These are phyloP conservation scores for Nadsonia commutata DNA, from an alignment of 1,139 yeast species.

Conservation along the genomic window DNA sequence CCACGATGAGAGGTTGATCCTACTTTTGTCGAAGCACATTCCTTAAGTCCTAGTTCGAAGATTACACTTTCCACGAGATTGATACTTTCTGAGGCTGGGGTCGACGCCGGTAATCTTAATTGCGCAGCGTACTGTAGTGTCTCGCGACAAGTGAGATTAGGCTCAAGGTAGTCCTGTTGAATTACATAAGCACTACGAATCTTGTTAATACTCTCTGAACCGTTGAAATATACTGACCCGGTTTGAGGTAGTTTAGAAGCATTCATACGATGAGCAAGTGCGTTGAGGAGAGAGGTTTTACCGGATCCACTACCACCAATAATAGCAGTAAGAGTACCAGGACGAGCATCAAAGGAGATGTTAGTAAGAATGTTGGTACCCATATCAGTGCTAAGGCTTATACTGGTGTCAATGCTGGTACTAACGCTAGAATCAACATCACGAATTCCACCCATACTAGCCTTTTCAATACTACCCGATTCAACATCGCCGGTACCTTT, in stretches of 20 bases:
- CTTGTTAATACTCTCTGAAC: slow-evolving; percentile 19
- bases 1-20: slow-evolving; percentile 37
- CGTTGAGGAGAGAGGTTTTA: slow-evolving; percentile 66
- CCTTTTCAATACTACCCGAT: no score
- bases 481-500: no score
- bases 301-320: slow-evolving; percentile 85
- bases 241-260: slow-evolving; percentile 16
- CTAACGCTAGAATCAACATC: not conserved
- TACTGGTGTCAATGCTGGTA: not conserved
- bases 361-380: slow-evolving; percentile 19
- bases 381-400: not conserved
- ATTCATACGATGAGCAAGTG: slow-evolving; percentile 49
- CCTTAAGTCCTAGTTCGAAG: slow-evolving; percentile 45
- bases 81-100: slow-evolving; percentile 29
- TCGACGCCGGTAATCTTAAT: slow-evolving; percentile 35
- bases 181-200: slow-evolving; percentile 54
- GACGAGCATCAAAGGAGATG: slow-evolving; percentile 40
- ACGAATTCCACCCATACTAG: no score
- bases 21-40: slow-evolving; percentile 43
- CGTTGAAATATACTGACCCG: slow-evolving; percentile 27
- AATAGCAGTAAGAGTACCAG: slow-evolving; percentile 47
- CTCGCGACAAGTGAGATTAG: slow-evolving; percentile 58
- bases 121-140: slow-evolving; percentile 60
- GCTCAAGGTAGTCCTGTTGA: slow-evolving; percentile 61
- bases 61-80: slow-evolving; percentile 44